Evolutionary conservation across 352 stramenopile species (phyloP), one percentile per base, ranked within the genome.

Genomic region (Phytophthora crassamura): DNA sequence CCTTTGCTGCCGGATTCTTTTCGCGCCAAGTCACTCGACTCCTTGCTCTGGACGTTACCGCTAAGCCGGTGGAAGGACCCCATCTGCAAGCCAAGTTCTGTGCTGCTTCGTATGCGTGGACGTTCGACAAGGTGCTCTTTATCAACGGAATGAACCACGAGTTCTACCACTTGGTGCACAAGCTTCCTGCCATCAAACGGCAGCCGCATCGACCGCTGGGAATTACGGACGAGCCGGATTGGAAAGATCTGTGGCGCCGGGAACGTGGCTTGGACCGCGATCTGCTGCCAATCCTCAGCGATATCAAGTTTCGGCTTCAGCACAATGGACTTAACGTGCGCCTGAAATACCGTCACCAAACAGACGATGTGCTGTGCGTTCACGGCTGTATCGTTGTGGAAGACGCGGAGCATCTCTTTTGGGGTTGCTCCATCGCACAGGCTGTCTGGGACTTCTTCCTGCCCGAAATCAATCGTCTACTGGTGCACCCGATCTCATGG

Each of bases 281-380:
- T 25, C 33, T 71, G 3, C 36, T 65, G 9, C 55, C 63, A 1
- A 55, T 65, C 18, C 45, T 62, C 15, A 32, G 18, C 3, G 63
- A 66, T 33, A 49, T 64, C 30, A 71, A 64, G 15, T 66, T 61
- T 32, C 25, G 63, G 0, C 52, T 71, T 7, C 55, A 65, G 34
- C 63, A 71, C 22, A 71, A 71, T 18, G 54, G 52, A 1, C 36
- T 63, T 1, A 63, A 64, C 20, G 22, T 64, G 1, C 51, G 51
- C 3, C 14, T 25, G 6, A 69, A 69, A 34, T 63, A 63, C 35
- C 52, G 20, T 4, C 47, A 53, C 9, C 43, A 53, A 6, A 59
- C 55, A 4, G 10, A 32, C 5, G 47, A 59, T 12, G 45, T 66
- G 1, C 3, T 51, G 2, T 66, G 55, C 18, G 25, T 71, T n/a